Percentiles rank a stretch among this genome's conserved stretches.
phyloP scores from a whole-genome alignment of 225 moss, liverwort and hornwort species.

The Anthoceros angustus region DNA sequence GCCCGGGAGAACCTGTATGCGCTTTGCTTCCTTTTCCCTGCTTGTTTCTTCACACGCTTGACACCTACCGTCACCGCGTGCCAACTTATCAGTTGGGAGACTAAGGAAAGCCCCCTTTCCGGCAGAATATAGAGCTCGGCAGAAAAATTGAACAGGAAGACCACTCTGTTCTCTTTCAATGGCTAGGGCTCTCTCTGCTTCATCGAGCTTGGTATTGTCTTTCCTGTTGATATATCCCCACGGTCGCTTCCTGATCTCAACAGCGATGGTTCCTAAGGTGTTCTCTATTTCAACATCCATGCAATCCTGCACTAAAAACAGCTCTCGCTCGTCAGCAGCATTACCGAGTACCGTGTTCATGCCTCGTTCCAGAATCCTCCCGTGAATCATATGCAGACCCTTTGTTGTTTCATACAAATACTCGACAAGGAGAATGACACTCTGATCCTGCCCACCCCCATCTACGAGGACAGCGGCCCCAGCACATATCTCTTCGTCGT shows the following conservation, averaged over 20 bases:
- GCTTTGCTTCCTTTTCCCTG: constrained; percentile 25
- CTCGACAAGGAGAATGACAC: constrained; percentile 52
- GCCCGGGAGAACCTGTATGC: constrained; percentile 24
- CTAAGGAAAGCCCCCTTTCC: constrained; percentile 67
- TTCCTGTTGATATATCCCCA: constrained; percentile 54
- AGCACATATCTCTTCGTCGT: constrained; percentile 24
- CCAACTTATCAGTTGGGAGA: constrained; percentile 33
- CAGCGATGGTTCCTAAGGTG: constrained; percentile 16
- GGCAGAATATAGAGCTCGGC: constrained; percentile 57
- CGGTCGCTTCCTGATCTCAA: constrained; percentile 40
- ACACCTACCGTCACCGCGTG: constrained; percentile 48
- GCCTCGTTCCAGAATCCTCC: constrained; percentile 49
- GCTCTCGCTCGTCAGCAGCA: constrained; percentile 58
- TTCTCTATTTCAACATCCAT: constrained; percentile 57
- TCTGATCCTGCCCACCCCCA: constrained; percentile 30
- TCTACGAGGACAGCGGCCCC: constrained; percentile 53
- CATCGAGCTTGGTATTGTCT: constrained; percentile 46
- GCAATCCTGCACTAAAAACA: constrained; percentile 60
- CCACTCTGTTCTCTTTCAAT: constrained; percentile 42
- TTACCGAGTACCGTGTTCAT: constrained; percentile 66
- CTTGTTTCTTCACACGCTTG: constrained; percentile 38
- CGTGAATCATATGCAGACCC: constrained; percentile 67
- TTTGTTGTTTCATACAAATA: constrained; percentile 51
- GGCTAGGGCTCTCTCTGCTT: constrained; percentile 42
- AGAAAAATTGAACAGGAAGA: constrained; percentile 42